Evolutionary conservation across 805 yeast genomes (phyloP), one percentile per base, ranked within the genome.

Genomic region (Yueomyces sp.): DNA sequence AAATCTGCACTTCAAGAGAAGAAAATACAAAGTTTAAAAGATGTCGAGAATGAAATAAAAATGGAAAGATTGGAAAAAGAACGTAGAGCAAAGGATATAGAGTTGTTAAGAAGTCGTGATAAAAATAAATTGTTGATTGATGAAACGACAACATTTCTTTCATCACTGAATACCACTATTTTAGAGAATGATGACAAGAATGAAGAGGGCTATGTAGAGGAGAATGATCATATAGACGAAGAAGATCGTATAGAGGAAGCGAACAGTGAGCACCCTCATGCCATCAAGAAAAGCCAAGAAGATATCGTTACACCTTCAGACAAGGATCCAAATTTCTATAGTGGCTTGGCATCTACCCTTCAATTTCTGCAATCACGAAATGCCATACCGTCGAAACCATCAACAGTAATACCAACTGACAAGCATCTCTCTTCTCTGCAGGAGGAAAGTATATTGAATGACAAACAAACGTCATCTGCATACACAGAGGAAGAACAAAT

Each of bases 41-140:
- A 49, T 29, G 52, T 72, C 2, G 76, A 72, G 0, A 47, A 51
- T 9, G 70, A 70, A 41, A 57, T 73, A 4, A 52, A 56, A 29
- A 54, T 52, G 28, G 65, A 62, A 32, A 47, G 53, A 36, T 45
- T 51, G 4, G 57, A 57, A 28, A 45, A 45, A 5, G 46, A 53
- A 42, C 44, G 45, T 11, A 49, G 53, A 2, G 48, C 49, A 11
- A 28, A 52, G 40, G 53, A 50, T 11, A 39, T 47, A 3, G 40
- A 45, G 46, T 46, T 49, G 45, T 40, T 48, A 53, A 38, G 46
- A 37, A 39, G 40, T 19, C 32, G n/a, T 42, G 43, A 56, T 51
- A 44, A 50, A 5, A 54, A 41, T 4, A 59, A 54, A 6, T 29
- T 68, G 28, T 60, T 66, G 1, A 56, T 70, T 28, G 72, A 73